Conservation (phyloP, 2,329 filamentous ascomycete genomes). For the Phoma sp. region DNA sequence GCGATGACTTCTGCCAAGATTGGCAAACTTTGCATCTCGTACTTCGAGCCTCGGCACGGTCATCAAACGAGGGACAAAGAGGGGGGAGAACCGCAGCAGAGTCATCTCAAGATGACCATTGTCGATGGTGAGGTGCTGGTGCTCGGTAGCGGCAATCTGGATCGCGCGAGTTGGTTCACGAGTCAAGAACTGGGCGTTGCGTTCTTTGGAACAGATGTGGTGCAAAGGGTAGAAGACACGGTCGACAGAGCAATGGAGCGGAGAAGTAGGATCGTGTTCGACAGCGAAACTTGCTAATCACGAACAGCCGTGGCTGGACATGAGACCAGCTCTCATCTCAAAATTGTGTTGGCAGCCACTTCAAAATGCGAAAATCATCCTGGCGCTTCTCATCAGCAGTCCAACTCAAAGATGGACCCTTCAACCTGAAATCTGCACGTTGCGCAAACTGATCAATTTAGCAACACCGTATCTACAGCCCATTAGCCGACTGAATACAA, state of each 20-base stretch:
- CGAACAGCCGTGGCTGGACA: neutral
- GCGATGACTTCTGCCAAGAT: slow-evolving; percentile 27
- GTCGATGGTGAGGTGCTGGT: slow-evolving; percentile 72
- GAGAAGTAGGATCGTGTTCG: slow-evolving; percentile 33
- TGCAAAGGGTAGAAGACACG: slow-evolving; percentile 35
- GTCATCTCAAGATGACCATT: slow-evolving; percentile 78
- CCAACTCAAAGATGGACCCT: too few species aligned
- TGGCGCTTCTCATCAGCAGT: too few species aligned
- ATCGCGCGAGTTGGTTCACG: slow-evolving; percentile 85
- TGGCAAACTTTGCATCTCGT: slow-evolving; percentile 65
- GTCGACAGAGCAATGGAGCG: slow-evolving; percentile 36
- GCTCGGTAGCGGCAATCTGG: slow-evolving; percentile 82
- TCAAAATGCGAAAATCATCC: too few species aligned
- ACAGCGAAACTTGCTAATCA: slow-evolving; percentile 18
- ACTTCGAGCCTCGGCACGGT: slow-evolving; percentile 56
- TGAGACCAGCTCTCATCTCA: neutral
- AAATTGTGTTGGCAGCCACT: neutral
- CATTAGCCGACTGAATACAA: too few species aligned
- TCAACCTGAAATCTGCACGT: too few species aligned
- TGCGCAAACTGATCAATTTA: too few species aligned
- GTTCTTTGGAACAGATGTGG: slow-evolving; percentile 54
- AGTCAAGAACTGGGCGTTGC: slow-evolving; percentile 81
- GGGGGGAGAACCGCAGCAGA: slow-evolving; percentile 69
- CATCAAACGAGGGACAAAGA: slow-evolving; percentile 30
- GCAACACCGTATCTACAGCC: too few species aligned